These are phyloP conservation scores for Alternaria atra DNA, from an alignment of 2,329 filamentous ascomycete genomes.

Conservation along the genomic window DNA sequence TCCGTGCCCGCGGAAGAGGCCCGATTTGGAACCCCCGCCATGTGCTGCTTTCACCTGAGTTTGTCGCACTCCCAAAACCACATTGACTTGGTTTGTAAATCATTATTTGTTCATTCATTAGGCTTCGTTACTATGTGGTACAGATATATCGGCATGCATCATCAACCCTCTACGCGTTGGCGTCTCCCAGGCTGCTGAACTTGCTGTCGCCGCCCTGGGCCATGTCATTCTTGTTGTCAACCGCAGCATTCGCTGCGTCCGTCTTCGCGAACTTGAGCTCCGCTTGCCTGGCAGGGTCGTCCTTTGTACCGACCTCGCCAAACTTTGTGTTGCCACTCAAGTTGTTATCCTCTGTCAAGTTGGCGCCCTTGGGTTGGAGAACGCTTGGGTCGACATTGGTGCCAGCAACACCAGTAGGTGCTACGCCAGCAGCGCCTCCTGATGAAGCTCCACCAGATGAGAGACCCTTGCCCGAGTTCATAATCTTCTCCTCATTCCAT, in stretches of 20 bases:
- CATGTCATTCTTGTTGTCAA: conserved; percentile 23
- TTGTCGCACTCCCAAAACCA: neutral
- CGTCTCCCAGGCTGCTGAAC: conserved; percentile 32
- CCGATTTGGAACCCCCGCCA: conserved; percentile 26
- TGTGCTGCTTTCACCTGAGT: neutral
- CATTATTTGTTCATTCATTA: conserved; percentile 1
- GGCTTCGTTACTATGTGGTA: neutral
- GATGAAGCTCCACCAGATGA: conserved; percentile 38
- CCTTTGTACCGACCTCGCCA: conserved; percentile 61
- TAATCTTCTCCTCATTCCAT: conserved; percentile 51
- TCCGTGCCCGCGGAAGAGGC: conserved; percentile 34
- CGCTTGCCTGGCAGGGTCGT: conserved; percentile 65
- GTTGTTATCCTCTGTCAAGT: conserved; percentile 57
- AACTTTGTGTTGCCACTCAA: conserved; percentile 34
- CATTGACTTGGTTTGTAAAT: neutral
- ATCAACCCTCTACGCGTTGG: conserved; percentile 12
- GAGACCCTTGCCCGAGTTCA: conserved; percentile 53
- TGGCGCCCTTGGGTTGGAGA: conserved; percentile 61
- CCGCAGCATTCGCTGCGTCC: conserved; percentile 44
- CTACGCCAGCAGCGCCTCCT: conserved; percentile 32
- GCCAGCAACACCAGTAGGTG: conserved; percentile 53
- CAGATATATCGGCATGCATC: conserved; percentile 1
- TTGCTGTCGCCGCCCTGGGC: conserved; percentile 29
- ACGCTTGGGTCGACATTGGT: conserved; percentile 39
- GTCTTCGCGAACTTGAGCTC: conserved; percentile 49